Evolutionary conservation across 1,284 basidiomycete genomes (phyloP), one percentile per base, ranked within the genome.

Genomic region (Cutaneotrichosporon spelunceum): DNA sequence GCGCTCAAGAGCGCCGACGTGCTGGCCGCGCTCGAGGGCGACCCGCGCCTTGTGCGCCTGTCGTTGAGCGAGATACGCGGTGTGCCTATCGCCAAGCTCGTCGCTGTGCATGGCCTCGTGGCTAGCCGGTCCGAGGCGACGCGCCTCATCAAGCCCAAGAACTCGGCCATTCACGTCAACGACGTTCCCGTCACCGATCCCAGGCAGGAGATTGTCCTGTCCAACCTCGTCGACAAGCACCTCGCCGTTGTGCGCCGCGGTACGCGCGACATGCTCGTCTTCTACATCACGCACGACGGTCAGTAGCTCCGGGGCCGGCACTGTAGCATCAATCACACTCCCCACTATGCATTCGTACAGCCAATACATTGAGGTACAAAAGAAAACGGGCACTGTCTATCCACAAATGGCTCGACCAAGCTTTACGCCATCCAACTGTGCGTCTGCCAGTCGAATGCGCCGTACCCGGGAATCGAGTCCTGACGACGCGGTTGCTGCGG

Each of bases 211-310:
- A 67, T 91, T 21, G 64, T 72, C n/a, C 66, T 68, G 24, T 68
- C 68, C 0, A 82, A 88, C 66, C 80, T 94, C 39, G 79, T 93
- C 16, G 86, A 87, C 66, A 82, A 79, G 11, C 82, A 82, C 44
- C 71, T 93, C 7, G 84, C 84, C 11, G 83, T 94, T 60, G 67
- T 94, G 24, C 83, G 88, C 53, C 84, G 86, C 33, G 92, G 92
- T 6, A 91, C 88, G 76, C 85, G 88, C 65, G 88, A 87, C 56
- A 81, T 88, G 61, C 76, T 86, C n/a, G 82, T 93, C 52, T 73
- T 92, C 6, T 84, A 73, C 53, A 39, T 79, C 21, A 75, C 78
- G 14, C 9, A 30, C 11, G 45, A 64, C 27, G 34, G 44, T 4
- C 6, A 53, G 29, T 21, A 23, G 26, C 33, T n/a, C n/a, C n/a